A percentile compares a stretch with the other conserved stretches of the same genome.
Conservation (phyloP, 73 alveolate genomes). For the Paramecium tetraurelia region DNA sequence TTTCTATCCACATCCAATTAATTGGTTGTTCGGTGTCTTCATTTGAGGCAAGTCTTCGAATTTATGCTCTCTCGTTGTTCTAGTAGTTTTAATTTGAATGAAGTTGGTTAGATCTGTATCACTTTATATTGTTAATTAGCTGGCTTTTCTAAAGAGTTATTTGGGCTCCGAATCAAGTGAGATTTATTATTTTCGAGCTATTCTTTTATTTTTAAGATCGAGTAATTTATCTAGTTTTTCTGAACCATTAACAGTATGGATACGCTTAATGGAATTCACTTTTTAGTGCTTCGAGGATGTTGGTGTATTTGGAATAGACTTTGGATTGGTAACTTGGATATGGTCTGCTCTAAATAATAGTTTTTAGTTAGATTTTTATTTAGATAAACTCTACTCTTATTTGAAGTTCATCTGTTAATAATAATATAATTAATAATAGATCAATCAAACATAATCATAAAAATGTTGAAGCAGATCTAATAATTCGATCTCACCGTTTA, state of each 20-base stretch:
- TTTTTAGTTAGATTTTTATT: neutral
- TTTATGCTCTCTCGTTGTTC: neutral
- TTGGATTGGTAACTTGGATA: neutral
- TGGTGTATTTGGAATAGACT: neutral
- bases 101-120: neutral
- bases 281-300: neutral
- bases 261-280: neutral
- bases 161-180: neutral
- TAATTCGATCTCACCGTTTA: neutral
- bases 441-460: neutral
- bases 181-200: neutral
- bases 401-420: slow-evolving; percentile 7
- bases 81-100: neutral
- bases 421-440: neutral
- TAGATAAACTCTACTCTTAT: neutral
- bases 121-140: neutral
- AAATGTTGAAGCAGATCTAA: slow-evolving; percentile 7
- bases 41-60: neutral
- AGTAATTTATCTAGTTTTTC: neutral
- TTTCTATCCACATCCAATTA: neutral
- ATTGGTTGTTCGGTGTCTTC: neutral
- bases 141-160: neutral
- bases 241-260: neutral
- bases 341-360: neutral
- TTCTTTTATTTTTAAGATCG: neutral